Evolutionary conservation across 1,284 basidiomycete genomes (phyloP), one percentile per base, ranked within the genome.

Genomic region (Microbotryum saponariae): DNA sequence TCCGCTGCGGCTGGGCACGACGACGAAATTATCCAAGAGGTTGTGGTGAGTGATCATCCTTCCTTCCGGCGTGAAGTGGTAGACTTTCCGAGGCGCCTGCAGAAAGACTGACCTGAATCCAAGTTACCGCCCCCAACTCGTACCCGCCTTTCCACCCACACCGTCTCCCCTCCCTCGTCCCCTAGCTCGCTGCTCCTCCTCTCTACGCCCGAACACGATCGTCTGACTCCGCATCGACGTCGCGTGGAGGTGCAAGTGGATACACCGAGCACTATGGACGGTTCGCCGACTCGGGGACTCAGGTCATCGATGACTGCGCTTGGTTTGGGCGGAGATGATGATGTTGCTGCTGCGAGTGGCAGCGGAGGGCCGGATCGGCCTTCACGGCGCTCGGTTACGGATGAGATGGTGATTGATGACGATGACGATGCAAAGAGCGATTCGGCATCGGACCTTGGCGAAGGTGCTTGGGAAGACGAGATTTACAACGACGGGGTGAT

Each of bases 41-140:
- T 65, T 42, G 66, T 67, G 5, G 66, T 67, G 53, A 57, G 66
- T 58, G 3, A 18, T 45, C 18, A 23, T 25, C 18, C 46, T 10
- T 29, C 42, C 4, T 16, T 18, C 46, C 33, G 20, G 27, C 12
- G 29, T 37, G 21, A 18, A 20, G 51, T 4, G 20, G 6, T 20
- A 6, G 7, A 1, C 25, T 49, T 47, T n/a, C 21, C 12, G 9
- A 27, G 16, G 44, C 14, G 6, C 29, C 46, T 18, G 49, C 31
- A 31, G 31, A 31, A 10, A 18, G 8, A 9, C 8, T 37, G 44
- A 21, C 37, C 44, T 18, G 16, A 21, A n/a, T 37, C 29, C 37
- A 42, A 42, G 23, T 21, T 33, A 18, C 20, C 33, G 21, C 31
- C 27, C 20, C 31, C n/a, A n/a, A 16, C 31, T 45, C 48, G 44